Conservation (phyloP, 768 basidiomycete genomes). For the Amanita molliuscula region DNA sequence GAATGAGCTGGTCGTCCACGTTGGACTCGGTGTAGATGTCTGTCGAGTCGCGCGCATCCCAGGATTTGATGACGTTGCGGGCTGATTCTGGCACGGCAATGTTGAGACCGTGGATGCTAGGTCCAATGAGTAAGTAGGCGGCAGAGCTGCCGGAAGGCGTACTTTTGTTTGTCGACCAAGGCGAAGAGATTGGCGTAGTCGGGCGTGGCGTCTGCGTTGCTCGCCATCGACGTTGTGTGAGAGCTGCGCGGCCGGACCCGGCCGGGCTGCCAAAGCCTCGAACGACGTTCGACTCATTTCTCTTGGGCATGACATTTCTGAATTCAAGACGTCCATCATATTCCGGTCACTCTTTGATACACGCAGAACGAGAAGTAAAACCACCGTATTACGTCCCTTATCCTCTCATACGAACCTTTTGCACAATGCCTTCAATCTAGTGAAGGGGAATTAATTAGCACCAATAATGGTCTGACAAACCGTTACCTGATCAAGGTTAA, state of each 20-base stretch:
- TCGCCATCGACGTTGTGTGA: background rate
- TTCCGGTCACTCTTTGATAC: too few species aligned
- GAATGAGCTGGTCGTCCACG: conserved; percentile 82
- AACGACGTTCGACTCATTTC: too few species aligned
- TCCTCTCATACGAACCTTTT: background rate
- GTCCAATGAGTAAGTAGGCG: conserved; percentile 11
- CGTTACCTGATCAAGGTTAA: background rate
- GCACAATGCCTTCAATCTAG: background rate
- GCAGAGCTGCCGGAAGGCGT: conserved; percentile 15
- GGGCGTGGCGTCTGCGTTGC: conserved; percentile 1
- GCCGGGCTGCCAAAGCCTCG: too few species aligned
- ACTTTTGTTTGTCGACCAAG: conserved; percentile 62
- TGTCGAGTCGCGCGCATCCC: conserved; percentile 68
- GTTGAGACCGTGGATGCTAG: conserved; percentile 75
- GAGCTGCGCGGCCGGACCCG: too few species aligned
- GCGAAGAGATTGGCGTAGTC: conserved; percentile 38
- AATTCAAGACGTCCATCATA: too few species aligned
- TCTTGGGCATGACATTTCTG: too few species aligned
- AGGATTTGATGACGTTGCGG: conserved; percentile 67
- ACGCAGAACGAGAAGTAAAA: too few species aligned
- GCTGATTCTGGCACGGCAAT: conserved; percentile 75
- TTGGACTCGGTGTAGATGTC: conserved; percentile 60
- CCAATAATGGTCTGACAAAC: background rate
- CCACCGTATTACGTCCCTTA: too few species aligned
- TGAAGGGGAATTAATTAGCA: background rate